Conservation (phyloP, 179 eudicot genomes). For the Beta corolliflora region DNA sequence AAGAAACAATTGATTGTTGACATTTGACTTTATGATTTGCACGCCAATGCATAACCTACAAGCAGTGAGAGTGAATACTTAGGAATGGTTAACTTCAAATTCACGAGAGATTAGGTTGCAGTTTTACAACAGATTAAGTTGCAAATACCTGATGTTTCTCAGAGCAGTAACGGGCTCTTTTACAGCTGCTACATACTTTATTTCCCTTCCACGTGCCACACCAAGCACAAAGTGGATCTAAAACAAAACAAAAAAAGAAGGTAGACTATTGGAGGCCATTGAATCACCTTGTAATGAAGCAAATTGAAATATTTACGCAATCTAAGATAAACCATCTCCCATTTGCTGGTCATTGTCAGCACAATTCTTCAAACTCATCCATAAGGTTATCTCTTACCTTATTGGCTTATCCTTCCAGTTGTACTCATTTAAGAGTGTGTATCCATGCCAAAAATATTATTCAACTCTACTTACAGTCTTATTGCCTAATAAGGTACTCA, state of each 20-base stretch:
- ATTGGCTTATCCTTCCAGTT: not conserved
- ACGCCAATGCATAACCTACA: constrained; percentile 74
- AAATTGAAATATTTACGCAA: not conserved
- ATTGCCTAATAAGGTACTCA: not conserved
- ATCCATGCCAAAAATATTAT: not conserved
- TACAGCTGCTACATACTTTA: constrained; percentile 71
- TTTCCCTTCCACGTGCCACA: constrained; percentile 95
- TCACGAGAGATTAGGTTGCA: not conserved
- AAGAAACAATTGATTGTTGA: constrained; percentile 35
- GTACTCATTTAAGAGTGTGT: not conserved
- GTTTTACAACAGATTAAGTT: not conserved
- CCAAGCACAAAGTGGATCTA: constrained; percentile 83
- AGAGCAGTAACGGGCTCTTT: constrained; percentile 72
- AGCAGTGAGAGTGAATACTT: not conserved
- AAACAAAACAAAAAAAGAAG: constrained; percentile 11
- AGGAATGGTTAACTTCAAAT: not conserved
- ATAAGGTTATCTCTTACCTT: not conserved
- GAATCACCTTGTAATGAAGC: not conserved
- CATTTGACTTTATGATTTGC: constrained; percentile 65
- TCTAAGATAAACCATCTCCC: not conserved
- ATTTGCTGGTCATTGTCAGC: not conserved
- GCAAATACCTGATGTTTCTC: constrained; percentile 72
- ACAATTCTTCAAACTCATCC: not conserved
- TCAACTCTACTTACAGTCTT: not conserved
- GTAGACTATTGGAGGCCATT: constrained; percentile 12